Evolutionary conservation across 129 eudicot genomes (phyloP), one percentile per base, ranked within the genome.

Genomic region (Flaveria sonorensis): DNA sequence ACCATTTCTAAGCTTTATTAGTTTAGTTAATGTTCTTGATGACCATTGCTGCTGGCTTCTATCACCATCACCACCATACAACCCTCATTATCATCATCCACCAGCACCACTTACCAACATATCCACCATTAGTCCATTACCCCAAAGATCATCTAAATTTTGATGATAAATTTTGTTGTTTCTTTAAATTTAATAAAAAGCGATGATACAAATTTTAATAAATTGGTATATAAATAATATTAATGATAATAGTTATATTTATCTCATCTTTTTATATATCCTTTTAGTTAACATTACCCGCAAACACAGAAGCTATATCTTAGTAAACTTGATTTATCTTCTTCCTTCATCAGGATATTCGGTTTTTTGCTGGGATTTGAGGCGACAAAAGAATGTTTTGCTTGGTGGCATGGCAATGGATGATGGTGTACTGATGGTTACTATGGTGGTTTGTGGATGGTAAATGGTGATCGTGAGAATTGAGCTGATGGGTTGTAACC

Each of bases 311-410:
- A 6, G 10, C 28, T 56, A 20, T 7, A 5, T 16, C 16, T 52
- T n/a, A 52, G 19, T 14, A 52, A 52, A 16, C 24, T n/a, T n/a
- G 21, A n/a, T 52, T 52, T 19, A 56, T 56, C 13, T 18, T 56
- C 14, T 56, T 56, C 14, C 28, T 56, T 56, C 20, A 9, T 15
- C 4, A 56, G 21, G 59, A 52, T n/a, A 16, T n/a, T 8, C 43
- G 16, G 55, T 52, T 71, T 71, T 21, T 48, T 71, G 47, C 19
- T 40, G 24, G 77, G 69, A 73, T 57, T 70, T 57, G 56, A 20
- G 77, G 56, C 24, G 77, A 57, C 21, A 20, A 15, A 72, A 12
- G 12, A 45, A 14, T 11, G 55, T 10, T 10, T 11, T 9, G 7
- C 48, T 36, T 4, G 64, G 24, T 7, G 26, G 10, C 47, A n/a